phyloP scores from a whole-genome alignment of 805 yeast genomes.

The Debaryomyces tyrocola region DNA sequence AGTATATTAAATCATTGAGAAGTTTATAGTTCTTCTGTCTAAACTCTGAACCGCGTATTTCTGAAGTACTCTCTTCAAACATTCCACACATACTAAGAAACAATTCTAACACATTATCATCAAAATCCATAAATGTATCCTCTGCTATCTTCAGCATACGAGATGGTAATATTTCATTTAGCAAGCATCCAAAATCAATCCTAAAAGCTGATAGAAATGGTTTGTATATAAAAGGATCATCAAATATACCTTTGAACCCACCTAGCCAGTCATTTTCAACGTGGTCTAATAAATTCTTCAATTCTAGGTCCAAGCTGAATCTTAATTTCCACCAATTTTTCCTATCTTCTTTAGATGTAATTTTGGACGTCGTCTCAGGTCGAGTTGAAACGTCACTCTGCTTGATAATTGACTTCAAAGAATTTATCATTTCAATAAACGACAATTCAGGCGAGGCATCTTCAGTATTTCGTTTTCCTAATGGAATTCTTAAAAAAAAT shows the following conservation, averaged over 20 bases:
- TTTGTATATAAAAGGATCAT: slow-evolving; percentile 15
- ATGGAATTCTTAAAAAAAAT: slow-evolving; percentile 53
- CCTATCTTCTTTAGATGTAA: slow-evolving; percentile 59
- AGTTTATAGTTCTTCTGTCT: slow-evolving; percentile 21
- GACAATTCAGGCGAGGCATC: slow-evolving; percentile 29
- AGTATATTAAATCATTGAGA: slow-evolving; percentile 64
- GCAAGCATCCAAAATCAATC: slow-evolving; percentile 14
- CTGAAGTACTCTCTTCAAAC: neutral
- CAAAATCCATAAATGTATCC: slow-evolving; percentile 9
- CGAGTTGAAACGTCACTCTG: slow-evolving; percentile 65
- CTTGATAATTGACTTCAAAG: slow-evolving; percentile 46
- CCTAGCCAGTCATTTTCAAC: slow-evolving; percentile 75
- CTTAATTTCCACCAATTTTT: slow-evolving; percentile 79
- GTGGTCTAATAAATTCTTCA: slow-evolving; percentile 52
- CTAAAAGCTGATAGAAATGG: slow-evolving; percentile 12
- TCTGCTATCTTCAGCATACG: slow-evolving; percentile 2
- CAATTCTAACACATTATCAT: slow-evolving; percentile 18
- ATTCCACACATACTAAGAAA: slow-evolving; percentile 15
- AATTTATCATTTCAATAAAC: slow-evolving; percentile 35
- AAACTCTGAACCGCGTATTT: neutral
- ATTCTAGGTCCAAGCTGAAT: slow-evolving; percentile 55
- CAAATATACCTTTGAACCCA: slow-evolving; percentile 69
- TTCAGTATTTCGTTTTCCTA: slow-evolving; percentile 43
- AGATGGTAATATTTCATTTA: slow-evolving; percentile 13
- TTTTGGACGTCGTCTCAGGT: slow-evolving; percentile 48